Evolutionary conservation across 345 rosid genomes (phyloP).

Genomic region (Citrus maxima): DNA sequence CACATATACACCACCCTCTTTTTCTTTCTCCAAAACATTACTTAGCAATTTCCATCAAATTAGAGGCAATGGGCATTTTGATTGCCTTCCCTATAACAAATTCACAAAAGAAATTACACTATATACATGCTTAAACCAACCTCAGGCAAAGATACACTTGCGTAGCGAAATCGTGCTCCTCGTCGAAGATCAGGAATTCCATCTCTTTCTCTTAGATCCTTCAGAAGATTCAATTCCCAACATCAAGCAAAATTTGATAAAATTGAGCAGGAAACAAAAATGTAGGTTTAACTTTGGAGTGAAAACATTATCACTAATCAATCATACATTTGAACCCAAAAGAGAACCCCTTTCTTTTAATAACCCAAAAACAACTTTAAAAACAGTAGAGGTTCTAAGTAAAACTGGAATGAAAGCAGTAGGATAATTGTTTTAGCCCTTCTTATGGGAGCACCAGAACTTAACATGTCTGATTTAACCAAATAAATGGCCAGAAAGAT

Average conservation of each 20-base stretch:
- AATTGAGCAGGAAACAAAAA: neutral
- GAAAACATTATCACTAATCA: neutral
- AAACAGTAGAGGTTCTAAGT: constrained; percentile 3
- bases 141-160: constrained; percentile 72
- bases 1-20: neutral
- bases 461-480: neutral
- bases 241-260: constrained; percentile 5
- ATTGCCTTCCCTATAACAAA: constrained; percentile 10
- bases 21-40: constrained; percentile 10
- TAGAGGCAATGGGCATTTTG: constrained; percentile 4
- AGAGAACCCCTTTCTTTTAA: too few relatives aligned
- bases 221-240: constrained; percentile 22
- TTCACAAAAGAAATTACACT: neutral
- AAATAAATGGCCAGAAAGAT: constrained; percentile 31
- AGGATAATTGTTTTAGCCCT: constrained; percentile 14
- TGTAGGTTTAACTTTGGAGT: neutral
- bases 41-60: constrained; percentile 9
- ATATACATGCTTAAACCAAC: constrained; percentile 43
- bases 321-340: constrained; percentile 2
- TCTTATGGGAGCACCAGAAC: neutral
- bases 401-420: constrained; percentile 1
- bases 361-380: neutral
- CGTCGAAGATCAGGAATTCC: constrained; percentile 95
- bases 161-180: constrained; percentile 79
- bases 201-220: constrained; percentile 80